Evolutionary conservation across 257 asterid species (phyloP), one percentile per base, ranked within the genome.

Genomic region (Plantago ovata): DNA sequence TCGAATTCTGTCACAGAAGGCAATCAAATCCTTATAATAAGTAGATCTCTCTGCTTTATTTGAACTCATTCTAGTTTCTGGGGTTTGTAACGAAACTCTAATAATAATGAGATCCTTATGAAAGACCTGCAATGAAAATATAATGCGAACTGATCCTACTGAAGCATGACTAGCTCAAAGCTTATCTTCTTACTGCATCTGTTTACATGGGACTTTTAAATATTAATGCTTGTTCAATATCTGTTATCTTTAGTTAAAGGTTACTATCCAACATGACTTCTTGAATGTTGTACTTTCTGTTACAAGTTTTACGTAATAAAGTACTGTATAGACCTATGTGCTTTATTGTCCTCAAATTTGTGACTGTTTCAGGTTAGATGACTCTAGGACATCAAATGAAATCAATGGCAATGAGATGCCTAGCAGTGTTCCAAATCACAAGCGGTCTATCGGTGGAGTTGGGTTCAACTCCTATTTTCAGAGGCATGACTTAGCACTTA

Each of bases 401-500:
- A 48, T 50, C 28, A 74, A 73, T 62, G 82, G 72, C 69, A 61
- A 69, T 23, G 87, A 73, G 63, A 39, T 58, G 38, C 66, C 72
- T 39, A 62, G 73, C 64, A 47, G 67, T 64, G 61, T 66, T 70
- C 71, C 45, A 63, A 82, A 74, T 46, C 65, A 55, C 69, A 76
- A 79, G 72, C 78, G 65, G 61, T 62, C 74, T 59, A 77, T 50
- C 65, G 88, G 91, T 13, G 67, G 70, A 70, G 80, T 58, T 70
- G 86, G 91, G 60, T 94, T 91, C 56, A 79, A 64, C 78, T 80
- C 95, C 51, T 92, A 79, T 75, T 92, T 85, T 69, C 84, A 82
- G 75, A 83, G 82, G 81, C 90, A 82, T 8, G 97, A 85, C 70
- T 65, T 82, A 48, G 86, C 97, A 46, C 84, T 88, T 69, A 85